Conservation (phyloP, 306 rosid species). For the Parietaria judaica region DNA sequence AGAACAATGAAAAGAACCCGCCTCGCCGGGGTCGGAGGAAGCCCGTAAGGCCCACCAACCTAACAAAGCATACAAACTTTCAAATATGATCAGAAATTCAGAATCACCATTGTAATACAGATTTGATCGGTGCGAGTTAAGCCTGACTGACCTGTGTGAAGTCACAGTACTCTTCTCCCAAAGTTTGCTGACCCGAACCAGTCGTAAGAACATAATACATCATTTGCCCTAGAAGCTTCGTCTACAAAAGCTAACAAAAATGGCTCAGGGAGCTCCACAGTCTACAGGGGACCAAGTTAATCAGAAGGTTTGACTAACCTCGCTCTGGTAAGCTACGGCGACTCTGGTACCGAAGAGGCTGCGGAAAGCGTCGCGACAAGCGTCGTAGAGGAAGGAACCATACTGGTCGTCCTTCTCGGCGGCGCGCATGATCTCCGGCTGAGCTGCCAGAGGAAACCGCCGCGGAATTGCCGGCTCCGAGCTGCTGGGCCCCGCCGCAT, state of each 20-base stretch:
- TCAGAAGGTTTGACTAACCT: constrained; percentile 38
- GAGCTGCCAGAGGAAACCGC: constrained; percentile 73
- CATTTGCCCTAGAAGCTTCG: constrained; percentile 85
- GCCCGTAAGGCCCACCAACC: constrained; percentile 84
- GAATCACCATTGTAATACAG: too few relatives aligned
- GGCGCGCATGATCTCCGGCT: constrained; percentile 95
- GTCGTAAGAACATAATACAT: constrained; percentile 85
- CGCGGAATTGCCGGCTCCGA: constrained; percentile 23
- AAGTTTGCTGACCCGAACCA: constrained; percentile 92
- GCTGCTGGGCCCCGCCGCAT: constrained; percentile 25
- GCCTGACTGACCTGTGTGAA: constrained; percentile 57
- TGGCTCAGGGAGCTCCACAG: neutral
- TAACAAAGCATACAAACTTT: constrained; percentile 8
- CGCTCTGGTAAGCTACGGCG: constrained; percentile 58
- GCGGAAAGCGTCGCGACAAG: constrained; percentile 95
- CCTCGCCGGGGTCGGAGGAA: constrained; percentile 93
- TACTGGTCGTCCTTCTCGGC: constrained; percentile 97
- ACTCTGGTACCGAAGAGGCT: constrained; percentile 79
- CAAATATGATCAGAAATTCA: too few relatives aligned
- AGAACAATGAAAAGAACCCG: constrained; percentile 77
- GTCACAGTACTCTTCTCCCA: constrained; percentile 97
- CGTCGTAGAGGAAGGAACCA: constrained; percentile 88
- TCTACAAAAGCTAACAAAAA: constrained; percentile 30
- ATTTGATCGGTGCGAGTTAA: too few relatives aligned
- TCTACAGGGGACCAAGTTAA: neutral